Evolutionary conservation across 768 basidiomycete genomes (phyloP), one percentile per base, ranked within the genome.

Genomic region (Lentinula guzmanii): DNA sequence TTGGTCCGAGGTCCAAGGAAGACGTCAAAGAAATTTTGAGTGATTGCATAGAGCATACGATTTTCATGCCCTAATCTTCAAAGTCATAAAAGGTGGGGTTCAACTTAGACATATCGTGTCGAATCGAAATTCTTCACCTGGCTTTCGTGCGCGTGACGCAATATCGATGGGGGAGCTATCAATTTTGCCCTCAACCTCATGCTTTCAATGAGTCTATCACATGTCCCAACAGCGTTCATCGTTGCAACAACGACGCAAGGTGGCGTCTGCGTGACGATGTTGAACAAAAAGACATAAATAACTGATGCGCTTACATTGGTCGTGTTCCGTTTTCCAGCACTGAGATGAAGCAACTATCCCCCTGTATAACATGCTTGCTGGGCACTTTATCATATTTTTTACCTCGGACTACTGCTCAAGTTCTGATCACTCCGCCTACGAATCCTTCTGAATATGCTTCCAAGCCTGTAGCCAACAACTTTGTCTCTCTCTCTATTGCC

Each of bases 401-500:
- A 7, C 5, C 21, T 5, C 5, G 1, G 3, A 13, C 53, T n/a
- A 21, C n/a, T 6, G 33, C 34, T 54, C 53, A 21, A 28, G 53
- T 41, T 15, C 15, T 54, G 37, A 21, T 54, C 5, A 54, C 16
- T 18, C 53, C 53, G 10, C 18, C 53, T 13, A 24, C 34, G 35
- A 54, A 35, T 13, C 35, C 53, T 5, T 16, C 35, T 39, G n/a
- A 16, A 8, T 41, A 15, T 33, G 56, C 34, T 48, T 58, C 56
- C 56, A 58, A 58, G 15, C 16, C 56, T 35, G 45, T 58, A 4
- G 56, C 18, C 16, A 58, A 58, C 28, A 48, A 58, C n/a, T 58
- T 58, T 13, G 33, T 58, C n/a, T 58, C 56, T 15, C 42, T 58
- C 13, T 58, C 56, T 5, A 58, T 58, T 15, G 56, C 56, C 9